Base-by-base conservation (phyloP, 1,284 basidiomycete species). In the Inonotus hispidus region DNA sequence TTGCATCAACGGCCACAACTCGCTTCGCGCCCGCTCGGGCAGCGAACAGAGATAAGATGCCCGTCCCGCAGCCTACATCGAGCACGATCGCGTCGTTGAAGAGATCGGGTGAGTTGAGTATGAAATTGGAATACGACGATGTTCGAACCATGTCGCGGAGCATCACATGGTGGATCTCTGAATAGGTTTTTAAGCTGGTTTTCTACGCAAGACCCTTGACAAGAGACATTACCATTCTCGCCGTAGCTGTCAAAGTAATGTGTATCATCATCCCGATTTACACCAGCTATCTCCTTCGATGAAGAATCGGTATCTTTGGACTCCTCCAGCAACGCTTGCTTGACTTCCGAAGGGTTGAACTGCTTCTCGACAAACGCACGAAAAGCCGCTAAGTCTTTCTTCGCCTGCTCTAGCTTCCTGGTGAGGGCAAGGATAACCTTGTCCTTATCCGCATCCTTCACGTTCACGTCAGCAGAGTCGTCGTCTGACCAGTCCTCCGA, bases 241-340 rank as follows among this genome's bases (percentile, higher is more conserved):
- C 83, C 90, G 69, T 99, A 98, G 65, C 89, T 92, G 63, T 92
- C 82, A 74, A 98, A 99, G 74, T 99, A 99, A 71, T 97, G 92
- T 0, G 90, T 83, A 72, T 98, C 96, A 68, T 97, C 92, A 67
- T 95, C 92, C 39, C 87, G 68, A 55, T 72, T 68, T 55, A 70
- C 50, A 52, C 27, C 41, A 45, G 63, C 55, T 2, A 74, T 68
- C 19, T 67, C 69, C 5, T 65, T 66, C 50, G 71, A 66, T 16
- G 71, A 69, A n/a, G 71, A 67, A 7, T 68, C 72, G 6, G 76
- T 13, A 5, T 3, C 14, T 16, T 4, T 69, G 47, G 79, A 79
- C 16, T 72, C 71, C 2, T 77, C 63, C 25, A 80, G 80, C 5
- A 77, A 67, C 37, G 83, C 68, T 53, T 69, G 73, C 0, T 77